These are phyloP conservation scores for Microascus cirrosus DNA, from an alignment of 2,329 filamentous ascomycete species.

Conservation along the genomic window DNA sequence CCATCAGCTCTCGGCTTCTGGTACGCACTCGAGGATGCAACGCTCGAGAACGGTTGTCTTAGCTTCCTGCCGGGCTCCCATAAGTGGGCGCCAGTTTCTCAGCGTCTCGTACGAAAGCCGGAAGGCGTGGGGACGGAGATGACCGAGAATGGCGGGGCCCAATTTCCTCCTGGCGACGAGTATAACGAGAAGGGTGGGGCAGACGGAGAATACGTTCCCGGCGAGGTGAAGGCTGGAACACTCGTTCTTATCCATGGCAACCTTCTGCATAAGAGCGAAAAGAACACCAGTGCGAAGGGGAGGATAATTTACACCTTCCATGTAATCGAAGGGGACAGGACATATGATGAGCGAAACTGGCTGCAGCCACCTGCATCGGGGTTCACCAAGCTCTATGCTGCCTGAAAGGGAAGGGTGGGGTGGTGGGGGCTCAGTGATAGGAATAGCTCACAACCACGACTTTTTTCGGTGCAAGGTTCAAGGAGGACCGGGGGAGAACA, in stretches of 20 bases:
- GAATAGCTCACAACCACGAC: not conserved
- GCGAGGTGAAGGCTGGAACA: conserved; percentile 83
- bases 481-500: not conserved
- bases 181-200: conserved; percentile 31
- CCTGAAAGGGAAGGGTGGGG: not conserved
- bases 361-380: conserved; percentile 72
- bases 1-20: conserved; percentile 91
- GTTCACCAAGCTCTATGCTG: conserved; percentile 56
- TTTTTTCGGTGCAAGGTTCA: not conserved
- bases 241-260: conserved; percentile 94
- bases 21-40: conserved; percentile 93
- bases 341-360: conserved; percentile 87
- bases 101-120: conserved; percentile 61
- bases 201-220: conserved; percentile 54
- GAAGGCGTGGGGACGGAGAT: conserved; percentile 53
- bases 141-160: conserved; percentile 53
- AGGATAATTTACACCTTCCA: conserved; percentile 97
- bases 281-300: conserved; percentile 75
- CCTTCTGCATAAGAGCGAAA: conserved; percentile 90
- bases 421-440: too few relatives aligned
- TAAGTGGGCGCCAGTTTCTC: conserved; percentile 55
- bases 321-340: conserved; percentile 69
- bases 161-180: conserved; percentile 46
- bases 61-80: conserved; percentile 80
- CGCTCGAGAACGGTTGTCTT: conserved; percentile 74